Evolutionary conservation across 2,329 filamentous ascomycete species (phyloP), one percentile per base, ranked within the genome.

Genomic region (Endoconidiophora polonica): DNA sequence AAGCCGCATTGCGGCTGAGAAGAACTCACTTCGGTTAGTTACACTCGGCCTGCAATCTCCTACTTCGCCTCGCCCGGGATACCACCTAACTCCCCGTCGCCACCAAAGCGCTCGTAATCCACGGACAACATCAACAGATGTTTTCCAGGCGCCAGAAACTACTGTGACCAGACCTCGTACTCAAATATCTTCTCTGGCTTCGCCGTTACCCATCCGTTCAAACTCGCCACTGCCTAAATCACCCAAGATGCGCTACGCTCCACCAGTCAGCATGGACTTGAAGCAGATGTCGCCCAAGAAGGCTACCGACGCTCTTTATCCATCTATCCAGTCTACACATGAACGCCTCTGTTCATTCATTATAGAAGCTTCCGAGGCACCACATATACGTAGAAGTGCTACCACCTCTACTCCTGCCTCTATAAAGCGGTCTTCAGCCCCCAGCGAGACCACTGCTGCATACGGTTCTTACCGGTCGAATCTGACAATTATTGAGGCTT

Each of bases 181-280:
- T 3, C 50, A 52, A 23, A 52, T 52, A 14, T 45, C 50, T 18
- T 26, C 45, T 9, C 36, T 52, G 20, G 46, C 46, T n/a, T 52
- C 49, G 22, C 49, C 49, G 12, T 6, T 43, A 16, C 44, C 44
- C 24, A 36, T 20, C 29, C 43, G 38, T n/a, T 40, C 40, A 23
- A 26, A 41, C 16, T 10, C n/a, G 18, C 22, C 45, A 4, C 26
- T 29, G 4, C 45, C 40, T 9, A 39, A 44, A 14, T 44, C 50
- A 5, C 41, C 45, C 18, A 52, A 48, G 23, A 18, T 44, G 12
- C 44, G 40, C 39, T n/a, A 57, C 4, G 58, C 59, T 4, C 55
- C 58, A 47, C 54, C 48, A 12, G 33, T 50, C 14, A 50, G 44
- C 26, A 46, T 48, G 38, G 44, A 44, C 29, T 47, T 33, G 9